Conservation (phyloP, 192 early-diverging fungal genomes). For the Cetraspora pellucida region DNA sequence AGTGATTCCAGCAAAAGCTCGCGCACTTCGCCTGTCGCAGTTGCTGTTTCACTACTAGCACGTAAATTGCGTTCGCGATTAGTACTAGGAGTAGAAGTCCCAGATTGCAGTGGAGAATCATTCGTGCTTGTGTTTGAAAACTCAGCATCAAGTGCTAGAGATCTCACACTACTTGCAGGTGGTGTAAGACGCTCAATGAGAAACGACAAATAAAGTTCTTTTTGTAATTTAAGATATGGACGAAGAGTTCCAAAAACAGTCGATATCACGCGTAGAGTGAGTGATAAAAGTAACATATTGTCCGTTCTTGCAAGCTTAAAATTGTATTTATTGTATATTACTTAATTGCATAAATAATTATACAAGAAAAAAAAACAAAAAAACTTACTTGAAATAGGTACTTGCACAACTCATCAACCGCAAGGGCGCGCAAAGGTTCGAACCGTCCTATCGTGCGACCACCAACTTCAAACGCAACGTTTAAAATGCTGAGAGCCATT, state of each 20-base stretch:
- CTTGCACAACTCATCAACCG: conserved; percentile 83
- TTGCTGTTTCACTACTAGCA: background rate
- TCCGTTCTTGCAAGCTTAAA: conserved; percentile 55
- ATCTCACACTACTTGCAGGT: conserved; percentile 40
- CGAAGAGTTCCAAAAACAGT: conserved; percentile 73
- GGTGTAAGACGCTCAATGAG: conserved; percentile 57
- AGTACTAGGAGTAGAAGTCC: conserved; percentile 2
- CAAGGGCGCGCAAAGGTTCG: conserved; percentile 64
- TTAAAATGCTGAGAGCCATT: conserved; percentile 86
- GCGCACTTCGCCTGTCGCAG: conserved; percentile 76
- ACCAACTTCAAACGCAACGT: conserved; percentile 84
- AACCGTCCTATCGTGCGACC: conserved; percentile 73
- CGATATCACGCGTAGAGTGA: conserved; percentile 66
- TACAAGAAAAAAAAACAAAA: conserved; percentile 35
- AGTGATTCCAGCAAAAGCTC: conserved; percentile 85
- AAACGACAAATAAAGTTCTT: conserved; percentile 74
- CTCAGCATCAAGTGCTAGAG: conserved; percentile 40
- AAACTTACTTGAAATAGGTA: conserved; percentile 76
- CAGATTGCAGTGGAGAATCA: conserved; percentile 38
- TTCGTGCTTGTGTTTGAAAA: conserved; percentile 33
- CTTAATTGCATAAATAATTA: background rate
- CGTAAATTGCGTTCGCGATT: conserved; percentile 14
- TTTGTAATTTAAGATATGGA: conserved; percentile 72
- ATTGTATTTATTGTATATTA: background rate
- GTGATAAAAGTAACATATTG: conserved; percentile 59